A percentile compares a stretch with the other conserved stretches of the same genome.
Conservation (phyloP, 208 protist genomes). For the Leishmania mexicana region DNA sequence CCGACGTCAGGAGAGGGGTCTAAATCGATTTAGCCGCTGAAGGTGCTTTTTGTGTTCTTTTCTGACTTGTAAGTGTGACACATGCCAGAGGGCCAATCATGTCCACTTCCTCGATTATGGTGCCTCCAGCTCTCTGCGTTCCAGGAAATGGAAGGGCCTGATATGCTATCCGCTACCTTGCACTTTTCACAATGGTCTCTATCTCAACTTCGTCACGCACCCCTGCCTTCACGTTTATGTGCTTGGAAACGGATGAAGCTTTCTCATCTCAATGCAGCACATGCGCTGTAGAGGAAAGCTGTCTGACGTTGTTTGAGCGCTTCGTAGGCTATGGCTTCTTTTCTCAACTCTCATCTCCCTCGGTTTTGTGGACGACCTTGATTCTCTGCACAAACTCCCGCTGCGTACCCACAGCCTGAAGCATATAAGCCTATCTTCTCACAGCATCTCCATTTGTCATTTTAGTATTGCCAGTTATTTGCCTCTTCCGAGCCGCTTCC, state of each 20-base stretch:
- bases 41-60: no score
- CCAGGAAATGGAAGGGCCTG: no score
- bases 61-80: no score
- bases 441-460: neutral
- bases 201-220: no score
- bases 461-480: neutral
- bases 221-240: neutral
- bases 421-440: neutral
- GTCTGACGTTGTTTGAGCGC: neutral
- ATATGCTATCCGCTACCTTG: neutral
- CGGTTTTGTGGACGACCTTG: no score
- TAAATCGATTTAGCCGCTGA: no score
- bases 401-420: no score
- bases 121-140: no score
- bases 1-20: no score
- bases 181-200: no score
- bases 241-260: neutral
- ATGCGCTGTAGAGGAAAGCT: neutral
- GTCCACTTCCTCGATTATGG: no score
- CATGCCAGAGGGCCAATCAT: no score
- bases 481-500: neutral
- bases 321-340: neutral
- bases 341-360: neutral
- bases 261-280: accelerated
- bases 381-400: neutral